Percentiles rank a stretch among this genome's conserved stretches.
phyloP scores from a whole-genome alignment of 225 moss, liverwort and hornwort species.

The Lunularia cruciata region DNA sequence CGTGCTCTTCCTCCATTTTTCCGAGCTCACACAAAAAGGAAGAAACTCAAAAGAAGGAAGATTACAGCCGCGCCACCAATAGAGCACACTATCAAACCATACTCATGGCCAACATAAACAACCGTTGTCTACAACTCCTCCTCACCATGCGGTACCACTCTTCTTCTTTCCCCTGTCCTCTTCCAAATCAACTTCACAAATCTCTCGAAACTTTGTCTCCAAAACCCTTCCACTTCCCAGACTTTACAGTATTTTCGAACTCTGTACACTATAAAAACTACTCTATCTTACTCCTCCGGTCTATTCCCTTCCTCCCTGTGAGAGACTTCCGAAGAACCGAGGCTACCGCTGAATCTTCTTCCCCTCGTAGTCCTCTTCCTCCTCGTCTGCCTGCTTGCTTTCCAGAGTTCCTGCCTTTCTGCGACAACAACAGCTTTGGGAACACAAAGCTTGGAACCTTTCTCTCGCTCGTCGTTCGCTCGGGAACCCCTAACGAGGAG shows the following conservation, averaged over 20 bases:
- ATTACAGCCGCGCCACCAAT: conserved; percentile 18
- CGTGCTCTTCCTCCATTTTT: conserved; percentile 92
- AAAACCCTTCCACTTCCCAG: background rate
- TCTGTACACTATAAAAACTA: background rate
- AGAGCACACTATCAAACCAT: conserved; percentile 21
- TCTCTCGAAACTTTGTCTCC: background rate
- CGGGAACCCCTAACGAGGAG: background rate
- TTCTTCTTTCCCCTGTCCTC: background rate
- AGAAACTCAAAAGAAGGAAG: conserved; percentile 28
- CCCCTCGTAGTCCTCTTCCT: background rate
- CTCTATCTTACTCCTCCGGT: background rate
- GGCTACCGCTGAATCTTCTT: background rate
- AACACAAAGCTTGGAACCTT: background rate
- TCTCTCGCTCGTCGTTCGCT: conserved; percentile 6
- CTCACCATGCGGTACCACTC: conserved; percentile 24
- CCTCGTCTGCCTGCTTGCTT: background rate
- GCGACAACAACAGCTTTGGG: background rate
- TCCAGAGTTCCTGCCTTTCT: background rate
- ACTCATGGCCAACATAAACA: conserved; percentile 22
- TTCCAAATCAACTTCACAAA: background rate
- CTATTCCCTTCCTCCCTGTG: background rate
- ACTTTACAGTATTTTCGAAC: conserved; percentile 5
- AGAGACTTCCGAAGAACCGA: background rate
- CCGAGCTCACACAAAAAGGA: conserved; percentile 18
- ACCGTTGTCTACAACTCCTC: background rate